phyloP scores from a whole-genome alignment of 148 eudicot species.

The Pharnaceum exiguum region DNA sequence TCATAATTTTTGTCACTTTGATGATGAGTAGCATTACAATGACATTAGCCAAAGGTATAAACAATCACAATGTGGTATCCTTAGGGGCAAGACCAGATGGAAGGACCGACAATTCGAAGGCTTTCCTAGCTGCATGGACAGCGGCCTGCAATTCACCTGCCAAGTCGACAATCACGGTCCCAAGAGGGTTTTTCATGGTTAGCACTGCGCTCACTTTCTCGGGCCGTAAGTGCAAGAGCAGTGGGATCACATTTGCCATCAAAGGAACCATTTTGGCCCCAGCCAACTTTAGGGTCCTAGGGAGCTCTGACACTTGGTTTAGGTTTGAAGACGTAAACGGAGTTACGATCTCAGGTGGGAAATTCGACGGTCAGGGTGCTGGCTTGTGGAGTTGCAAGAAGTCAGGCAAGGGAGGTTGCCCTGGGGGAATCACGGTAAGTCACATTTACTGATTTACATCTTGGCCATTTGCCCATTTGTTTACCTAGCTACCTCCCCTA shows the following conservation, averaged over 20 bases:
- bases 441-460: background rate
- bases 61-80: conserved; percentile 15
- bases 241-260: conserved; percentile 24
- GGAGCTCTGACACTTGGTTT: conserved; percentile 13
- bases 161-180: conserved; percentile 28
- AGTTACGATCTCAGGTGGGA: conserved; percentile 38
- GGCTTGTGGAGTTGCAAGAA: conserved; percentile 41
- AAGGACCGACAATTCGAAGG: conserved; percentile 12
- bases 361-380: conserved; percentile 39
- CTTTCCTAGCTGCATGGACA: conserved; percentile 32
- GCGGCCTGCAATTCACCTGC: conserved; percentile 25
- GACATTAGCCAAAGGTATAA: too few species aligned
- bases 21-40: too few species aligned
- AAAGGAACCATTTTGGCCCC: conserved; percentile 54
- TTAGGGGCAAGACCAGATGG: conserved; percentile 30
- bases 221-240: conserved; percentile 31
- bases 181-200: conserved; percentile 29
- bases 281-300: conserved; percentile 26
- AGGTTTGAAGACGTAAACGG: conserved; percentile 25
- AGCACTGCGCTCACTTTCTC: conserved; percentile 14
- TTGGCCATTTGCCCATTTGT: background rate
- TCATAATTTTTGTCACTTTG: too few species aligned
- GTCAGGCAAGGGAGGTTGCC: conserved; percentile 25
- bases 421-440: conserved; percentile 37
- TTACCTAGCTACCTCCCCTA: too few species aligned